Evolutionary conservation across 805 yeast species (phyloP), one percentile per base, ranked within the genome.

Genomic region (Ogataea degrootiae): DNA sequence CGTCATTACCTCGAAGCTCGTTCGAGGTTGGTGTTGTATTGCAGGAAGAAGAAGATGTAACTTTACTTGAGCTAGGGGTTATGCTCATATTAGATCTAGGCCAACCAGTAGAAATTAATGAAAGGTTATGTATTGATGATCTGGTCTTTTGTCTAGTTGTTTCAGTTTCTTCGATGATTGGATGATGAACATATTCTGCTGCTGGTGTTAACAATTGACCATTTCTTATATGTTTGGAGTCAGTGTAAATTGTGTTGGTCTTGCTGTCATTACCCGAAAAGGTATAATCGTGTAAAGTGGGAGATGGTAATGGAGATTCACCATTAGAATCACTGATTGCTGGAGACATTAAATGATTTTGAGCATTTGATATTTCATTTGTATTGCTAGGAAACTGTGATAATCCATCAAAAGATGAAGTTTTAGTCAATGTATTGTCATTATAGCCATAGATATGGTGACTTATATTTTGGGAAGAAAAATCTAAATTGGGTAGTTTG

Each of bases 401-500:
- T 23, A n/a, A n/a, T 15, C 11, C 16, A n/a, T 26, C 23, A 15
- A 16, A 23, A 5, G 16, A 21, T 23, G 34, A 17, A 5, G 34
- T 22, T 21, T 8, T 5, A 8, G 23, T n/a, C n/a, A 22, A 35
- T 21, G 35, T 21, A 5, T 11, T 23, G 15, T 14, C 37, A 17
- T 17, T 33, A 8, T 29, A 19, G 9, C 19, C 9, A 11, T 14
- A 31, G 22, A 6, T 15, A 23, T 19, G 41, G 15, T 12, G 14
- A 23, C 5, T 17, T 15, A 21, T 42, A 19, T 6, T 8, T 23
- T 21, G 37, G 6, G 35, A 23, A 34, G 39, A 8, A 17, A 41
- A n/a, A 5, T 41, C 26, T 31, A 45, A 49, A 34, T 43, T 41
- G 9, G 52, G 52, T 5, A 49, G 46, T 35, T 37, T 45, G 47